Evolutionary conservation across 441 rosid genomes (phyloP), one percentile per base, ranked within the genome.

Genomic region (Oxalis stricta): DNA sequence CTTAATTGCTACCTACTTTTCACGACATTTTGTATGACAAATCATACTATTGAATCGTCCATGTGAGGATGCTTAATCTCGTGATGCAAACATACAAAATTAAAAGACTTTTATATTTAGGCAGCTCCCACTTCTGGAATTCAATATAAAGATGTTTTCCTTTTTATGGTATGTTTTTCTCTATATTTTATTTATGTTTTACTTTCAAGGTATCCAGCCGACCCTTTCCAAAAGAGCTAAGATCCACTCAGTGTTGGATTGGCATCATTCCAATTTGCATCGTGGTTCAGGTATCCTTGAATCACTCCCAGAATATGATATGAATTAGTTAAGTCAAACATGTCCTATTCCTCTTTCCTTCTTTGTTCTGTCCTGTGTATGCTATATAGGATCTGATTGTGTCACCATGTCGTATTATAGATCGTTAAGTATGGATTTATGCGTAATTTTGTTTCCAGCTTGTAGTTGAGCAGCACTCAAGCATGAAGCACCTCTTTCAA

Each of bases 261-360:
- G 97, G 97, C 95, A 84, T 66, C 97, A 89, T 68, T 58, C 76
- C 26, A 79, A 77, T 56, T 60, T 89, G 58, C 92, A 95, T 42
- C 51, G 21, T 29, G 95, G 95, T 35, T 73, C 97, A 65, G 82
- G 97, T 82, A 29, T 55, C 24, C 43, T 38, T 35, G 52, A 2
- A 20, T 32, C 48, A 41, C 30, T 22, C 33, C 19, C 4, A 18
- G 12, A 29, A 33, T 10, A 14, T 4, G 1, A 15, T 49, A 15
- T 15, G 22, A n/a, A 10, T 28, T 19, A 11, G 14, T 5, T 41
- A 22, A 1, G n/a, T n/a, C n/a, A n/a, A n/a, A n/a, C n/a, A n/a
- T 7, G 28, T 10, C 18, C 12, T 1, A 26, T 26, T 19, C 36
- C 18, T 22, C 22, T 38, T 30, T 38, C 34, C 41, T 36, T 19